Evolutionary conservation across 2,329 filamentous ascomycete genomes (phyloP).

Genomic region (Macrophomina pseudophaseolina): DNA sequence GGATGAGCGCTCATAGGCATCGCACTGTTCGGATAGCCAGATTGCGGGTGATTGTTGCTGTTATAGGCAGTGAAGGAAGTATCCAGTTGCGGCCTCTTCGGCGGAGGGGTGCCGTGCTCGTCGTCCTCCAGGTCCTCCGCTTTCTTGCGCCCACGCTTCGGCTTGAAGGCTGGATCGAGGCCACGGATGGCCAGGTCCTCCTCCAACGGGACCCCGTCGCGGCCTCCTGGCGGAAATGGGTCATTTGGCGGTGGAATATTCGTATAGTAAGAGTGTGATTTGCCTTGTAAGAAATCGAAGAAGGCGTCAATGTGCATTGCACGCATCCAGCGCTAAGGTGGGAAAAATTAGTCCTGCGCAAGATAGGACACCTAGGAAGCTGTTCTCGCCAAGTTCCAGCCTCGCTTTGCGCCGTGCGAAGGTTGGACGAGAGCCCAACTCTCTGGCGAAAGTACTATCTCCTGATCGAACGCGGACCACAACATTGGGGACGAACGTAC

Average conservation of each 20-base stretch:
- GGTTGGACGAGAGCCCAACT: too few relatives aligned
- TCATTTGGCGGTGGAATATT: slow-evolving; percentile 71
- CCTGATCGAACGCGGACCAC: too few relatives aligned
- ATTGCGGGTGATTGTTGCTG: slow-evolving; percentile 47
- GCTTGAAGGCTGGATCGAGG: slow-evolving; percentile 75
- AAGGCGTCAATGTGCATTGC: slow-evolving; percentile 95
- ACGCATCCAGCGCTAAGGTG: slow-evolving; percentile 83
- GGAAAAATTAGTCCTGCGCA: neutral
- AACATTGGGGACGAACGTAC: slow-evolving; percentile 52
- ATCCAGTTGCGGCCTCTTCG: slow-evolving; percentile 68
- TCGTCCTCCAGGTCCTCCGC: slow-evolving; percentile 63
- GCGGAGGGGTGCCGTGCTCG: slow-evolving; percentile 53
- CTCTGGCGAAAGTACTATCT: too few relatives aligned
- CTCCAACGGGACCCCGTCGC: slow-evolving; percentile 83
- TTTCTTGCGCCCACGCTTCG: slow-evolving; percentile 66
- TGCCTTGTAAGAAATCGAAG: slow-evolving; percentile 85
- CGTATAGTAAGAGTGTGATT: slow-evolving; percentile 78
- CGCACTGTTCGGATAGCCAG: slow-evolving; percentile 58
- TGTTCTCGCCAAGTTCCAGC: too few relatives aligned
- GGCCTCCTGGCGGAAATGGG: slow-evolving; percentile 66
- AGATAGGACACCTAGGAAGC: too few relatives aligned
- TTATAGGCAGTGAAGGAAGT: slow-evolving; percentile 47
- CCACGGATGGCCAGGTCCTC: slow-evolving; percentile 89
- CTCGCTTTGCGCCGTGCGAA: too few relatives aligned
- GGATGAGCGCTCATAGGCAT: slow-evolving; percentile 60